phyloP scores from a whole-genome alignment of 2,329 filamentous ascomycete genomes.

The Chrysosporium queenslandicum region DNA sequence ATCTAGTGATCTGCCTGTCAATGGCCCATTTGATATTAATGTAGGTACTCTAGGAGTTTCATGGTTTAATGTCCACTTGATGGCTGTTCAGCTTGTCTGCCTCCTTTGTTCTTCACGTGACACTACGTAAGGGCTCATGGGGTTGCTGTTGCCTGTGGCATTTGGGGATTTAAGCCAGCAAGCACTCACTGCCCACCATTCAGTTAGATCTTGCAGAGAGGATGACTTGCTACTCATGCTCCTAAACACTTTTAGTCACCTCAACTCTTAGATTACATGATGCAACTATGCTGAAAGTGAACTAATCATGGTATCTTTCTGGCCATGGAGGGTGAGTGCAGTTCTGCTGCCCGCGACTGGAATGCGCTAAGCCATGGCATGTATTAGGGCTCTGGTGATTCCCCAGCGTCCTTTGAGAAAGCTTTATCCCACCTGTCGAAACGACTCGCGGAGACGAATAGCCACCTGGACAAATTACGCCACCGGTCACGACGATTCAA shows the following conservation, averaged over 20 bases:
- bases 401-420: slow-evolving; percentile 88
- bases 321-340: slow-evolving; percentile 65
- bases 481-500: slow-evolving; percentile 66
- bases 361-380: not conserved
- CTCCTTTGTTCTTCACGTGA: not conserved
- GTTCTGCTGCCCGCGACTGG: not conserved
- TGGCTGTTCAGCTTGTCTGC: not conserved
- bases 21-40: too few species aligned
- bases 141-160: not conserved
- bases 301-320: slow-evolving; percentile 63
- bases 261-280: not conserved
- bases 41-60: too few species aligned
- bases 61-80: too few species aligned
- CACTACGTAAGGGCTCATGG: not conserved
- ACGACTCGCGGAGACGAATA: slow-evolving; percentile 68
- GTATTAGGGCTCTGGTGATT: slow-evolving; percentile 61
- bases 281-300: slow-evolving; percentile 2
- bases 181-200: not conserved
- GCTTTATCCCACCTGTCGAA: slow-evolving; percentile 67
- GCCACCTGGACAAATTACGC: slow-evolving; percentile 62
- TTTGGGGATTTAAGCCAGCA: not conserved
- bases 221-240: not conserved
- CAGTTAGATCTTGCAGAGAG: not conserved
- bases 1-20: too few species aligned
- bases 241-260: not conserved